phyloP scores from a whole-genome alignment of 352 stramenopile genomes.

The Pythium phragmiticola region DNA sequence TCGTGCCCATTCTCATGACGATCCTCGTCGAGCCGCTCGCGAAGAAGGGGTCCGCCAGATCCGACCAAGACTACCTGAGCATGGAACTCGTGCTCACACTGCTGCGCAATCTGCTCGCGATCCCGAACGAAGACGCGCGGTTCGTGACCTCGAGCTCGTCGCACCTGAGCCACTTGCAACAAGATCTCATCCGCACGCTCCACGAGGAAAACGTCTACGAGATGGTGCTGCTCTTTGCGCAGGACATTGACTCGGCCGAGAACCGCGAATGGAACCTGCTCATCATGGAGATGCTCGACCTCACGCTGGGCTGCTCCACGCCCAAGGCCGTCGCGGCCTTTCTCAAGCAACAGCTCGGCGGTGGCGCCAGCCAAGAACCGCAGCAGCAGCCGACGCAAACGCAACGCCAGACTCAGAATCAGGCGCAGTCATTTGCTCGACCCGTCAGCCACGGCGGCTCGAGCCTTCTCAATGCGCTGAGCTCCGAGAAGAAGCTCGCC shows the following conservation, averaged over 20 bases:
- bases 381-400: neutral
- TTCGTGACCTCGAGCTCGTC: slow-evolving; percentile 81
- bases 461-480: slow-evolving; percentile 32
- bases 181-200: slow-evolving; percentile 76
- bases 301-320: slow-evolving; percentile 70
- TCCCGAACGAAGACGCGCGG: slow-evolving; percentile 77
- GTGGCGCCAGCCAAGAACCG: neutral
- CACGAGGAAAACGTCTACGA: slow-evolving; percentile 86
- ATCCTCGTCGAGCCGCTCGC: slow-evolving; percentile 83
- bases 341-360: slow-evolving; percentile 33
- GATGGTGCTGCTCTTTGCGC: slow-evolving; percentile 83
- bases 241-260: slow-evolving; percentile 81
- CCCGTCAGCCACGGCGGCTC: neutral
- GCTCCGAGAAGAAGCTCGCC: slow-evolving; percentile 55
- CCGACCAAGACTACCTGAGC: slow-evolving; percentile 70
- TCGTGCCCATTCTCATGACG: slow-evolving; percentile 84
- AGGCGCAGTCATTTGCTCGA: neutral
- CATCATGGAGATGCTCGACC: slow-evolving; percentile 88
- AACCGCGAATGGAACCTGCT: slow-evolving; percentile 88
- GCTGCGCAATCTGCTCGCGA: slow-evolving; percentile 79
- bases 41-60: slow-evolving; percentile 54
- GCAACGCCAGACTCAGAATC: neutral
- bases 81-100: slow-evolving; percentile 89
- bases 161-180: slow-evolving; percentile 75
- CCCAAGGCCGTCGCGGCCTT: slow-evolving; percentile 68